These are phyloP conservation scores for Acrocalymma vagum DNA, from an alignment of 2,329 filamentous ascomycete genomes.

Conservation along the genomic window DNA sequence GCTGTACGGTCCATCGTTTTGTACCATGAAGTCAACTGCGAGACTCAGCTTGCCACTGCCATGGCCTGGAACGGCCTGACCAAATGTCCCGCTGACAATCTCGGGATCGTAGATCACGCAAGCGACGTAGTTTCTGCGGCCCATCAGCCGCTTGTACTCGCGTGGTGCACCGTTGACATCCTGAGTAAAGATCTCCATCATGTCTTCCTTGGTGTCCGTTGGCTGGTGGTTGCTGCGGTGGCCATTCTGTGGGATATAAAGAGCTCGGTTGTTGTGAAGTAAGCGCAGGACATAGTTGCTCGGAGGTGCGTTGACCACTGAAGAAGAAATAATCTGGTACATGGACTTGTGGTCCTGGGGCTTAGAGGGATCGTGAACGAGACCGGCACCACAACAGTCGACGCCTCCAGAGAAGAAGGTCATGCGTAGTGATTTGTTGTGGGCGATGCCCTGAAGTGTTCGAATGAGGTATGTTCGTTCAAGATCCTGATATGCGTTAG, in stretches of 20 bases:
- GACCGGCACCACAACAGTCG: slow-evolving; percentile 87
- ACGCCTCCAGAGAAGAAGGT: slow-evolving; percentile 95
- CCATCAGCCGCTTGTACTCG: slow-evolving; percentile 93
- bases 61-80: slow-evolving; percentile 48
- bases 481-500: slow-evolving; percentile 68
- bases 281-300: slow-evolving; percentile 88
- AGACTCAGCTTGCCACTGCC: slow-evolving; percentile 71
- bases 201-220: slow-evolving; percentile 97
- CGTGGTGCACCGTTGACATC: slow-evolving; percentile 85
- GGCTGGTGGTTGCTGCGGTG: slow-evolving; percentile 72
- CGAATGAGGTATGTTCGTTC: slow-evolving; percentile 96
- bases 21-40: slow-evolving; percentile 96
- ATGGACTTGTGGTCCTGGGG: slow-evolving; percentile 97
- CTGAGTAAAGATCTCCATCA: slow-evolving; percentile 99
- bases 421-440: slow-evolving; percentile 95
- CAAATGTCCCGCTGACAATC: slow-evolving; percentile 63
- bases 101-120: slow-evolving; percentile 96
- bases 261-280: slow-evolving; percentile 91
- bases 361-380: slow-evolving; percentile 92
- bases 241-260: slow-evolving; percentile 94
- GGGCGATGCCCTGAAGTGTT: slow-evolving; percentile 92
- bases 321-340: slow-evolving; percentile 96
- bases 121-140: slow-evolving; percentile 88
- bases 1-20: slow-evolving; percentile 84
- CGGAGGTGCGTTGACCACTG: slow-evolving; percentile 89